A percentile compares a stretch with the other conserved stretches of the same genome.
Evolutionary conservation across 148 eudicot genomes (phyloP).

Genomic region (Rhododendron ovatum): DNA sequence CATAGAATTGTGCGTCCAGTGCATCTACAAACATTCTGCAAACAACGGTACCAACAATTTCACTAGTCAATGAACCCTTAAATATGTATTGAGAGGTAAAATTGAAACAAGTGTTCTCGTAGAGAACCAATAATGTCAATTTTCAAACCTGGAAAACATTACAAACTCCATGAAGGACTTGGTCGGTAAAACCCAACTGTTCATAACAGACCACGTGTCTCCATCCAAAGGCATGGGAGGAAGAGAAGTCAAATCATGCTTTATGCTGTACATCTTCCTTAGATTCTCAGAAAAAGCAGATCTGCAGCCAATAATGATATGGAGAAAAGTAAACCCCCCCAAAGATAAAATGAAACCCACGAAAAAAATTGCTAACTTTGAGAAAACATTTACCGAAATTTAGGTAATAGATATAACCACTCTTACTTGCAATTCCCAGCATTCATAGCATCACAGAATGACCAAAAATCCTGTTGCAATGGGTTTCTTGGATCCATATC

Average conservation of each 20-base stretch:
- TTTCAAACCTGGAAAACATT: conserved; percentile 76
- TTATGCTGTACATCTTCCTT: conserved; percentile 69
- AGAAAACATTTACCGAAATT: neutral
- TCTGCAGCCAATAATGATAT: conserved; percentile 33
- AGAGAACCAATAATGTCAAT: neutral
- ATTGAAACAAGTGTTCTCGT: no score
- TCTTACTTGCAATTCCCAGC: conserved; percentile 95
- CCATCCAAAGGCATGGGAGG: conserved; percentile 83
- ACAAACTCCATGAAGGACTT: conserved; percentile 83
- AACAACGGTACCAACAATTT: neutral
- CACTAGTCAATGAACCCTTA: neutral
- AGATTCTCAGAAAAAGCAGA: conserved; percentile 71
- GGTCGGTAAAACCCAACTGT: conserved; percentile 91
- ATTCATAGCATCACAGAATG: conserved; percentile 91
- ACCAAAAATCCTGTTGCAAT: conserved; percentile 75
- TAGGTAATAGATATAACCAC: neutral
- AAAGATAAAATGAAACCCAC: neutral
- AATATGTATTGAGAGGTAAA: neutral
- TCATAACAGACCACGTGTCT: conserved; percentile 89
- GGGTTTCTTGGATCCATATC: conserved; percentile 77
- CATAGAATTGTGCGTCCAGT: conserved; percentile 64
- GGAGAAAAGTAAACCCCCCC: conserved; percentile 1
- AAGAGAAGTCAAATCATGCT: conserved; percentile 36
- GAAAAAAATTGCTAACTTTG: neutral
- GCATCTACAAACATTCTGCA: conserved; percentile 91